Conservation (phyloP, 1,284 basidiomycete species). For the Hymenochaete sp. region DNA sequence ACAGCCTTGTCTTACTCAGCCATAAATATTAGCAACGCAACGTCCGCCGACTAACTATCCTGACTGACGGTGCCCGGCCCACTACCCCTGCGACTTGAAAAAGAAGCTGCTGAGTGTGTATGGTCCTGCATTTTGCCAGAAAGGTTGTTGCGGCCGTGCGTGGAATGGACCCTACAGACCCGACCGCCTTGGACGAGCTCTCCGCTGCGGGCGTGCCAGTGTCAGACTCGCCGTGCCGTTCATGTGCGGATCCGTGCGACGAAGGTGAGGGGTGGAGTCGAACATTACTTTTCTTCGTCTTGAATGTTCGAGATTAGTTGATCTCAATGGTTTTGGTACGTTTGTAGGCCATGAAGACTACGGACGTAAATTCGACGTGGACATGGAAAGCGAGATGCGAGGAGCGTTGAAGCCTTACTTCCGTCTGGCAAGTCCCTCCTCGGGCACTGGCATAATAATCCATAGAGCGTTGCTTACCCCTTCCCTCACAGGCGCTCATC, state of each 20-base stretch:
- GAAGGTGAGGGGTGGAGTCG: conserved; percentile 44
- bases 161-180: conserved; percentile 8
- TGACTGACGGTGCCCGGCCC: too few species aligned
- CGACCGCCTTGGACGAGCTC: conserved; percentile 22
- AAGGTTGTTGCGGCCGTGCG: conserved; percentile 9
- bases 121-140: conserved; percentile 9
- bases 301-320: conserved; percentile 8
- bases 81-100: too few species aligned
- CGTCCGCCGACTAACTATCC: too few species aligned
- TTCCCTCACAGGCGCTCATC: conserved; percentile 55
- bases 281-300: neutral
- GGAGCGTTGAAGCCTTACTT: conserved; percentile 77
- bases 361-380: conserved; percentile 61
- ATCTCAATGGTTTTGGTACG: conserved; percentile 20
- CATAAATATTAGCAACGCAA: too few species aligned
- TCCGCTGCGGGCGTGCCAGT: conserved; percentile 54
- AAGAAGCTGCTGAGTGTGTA: too few species aligned
- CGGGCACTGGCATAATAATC: neutral
- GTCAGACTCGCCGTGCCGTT: conserved; percentile 59
- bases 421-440: conserved; percentile 48
- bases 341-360: conserved; percentile 61
- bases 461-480: conserved; percentile 1
- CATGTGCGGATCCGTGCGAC: conserved; percentile 73
- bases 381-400: conserved; percentile 71
- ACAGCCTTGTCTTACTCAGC: too few species aligned